Percentiles rank a stretch among this genome's conserved stretches.
These are phyloP conservation scores for Talaromyces sp. DNA, from an alignment of 2,329 filamentous ascomycete genomes.

Conservation along the genomic window DNA sequence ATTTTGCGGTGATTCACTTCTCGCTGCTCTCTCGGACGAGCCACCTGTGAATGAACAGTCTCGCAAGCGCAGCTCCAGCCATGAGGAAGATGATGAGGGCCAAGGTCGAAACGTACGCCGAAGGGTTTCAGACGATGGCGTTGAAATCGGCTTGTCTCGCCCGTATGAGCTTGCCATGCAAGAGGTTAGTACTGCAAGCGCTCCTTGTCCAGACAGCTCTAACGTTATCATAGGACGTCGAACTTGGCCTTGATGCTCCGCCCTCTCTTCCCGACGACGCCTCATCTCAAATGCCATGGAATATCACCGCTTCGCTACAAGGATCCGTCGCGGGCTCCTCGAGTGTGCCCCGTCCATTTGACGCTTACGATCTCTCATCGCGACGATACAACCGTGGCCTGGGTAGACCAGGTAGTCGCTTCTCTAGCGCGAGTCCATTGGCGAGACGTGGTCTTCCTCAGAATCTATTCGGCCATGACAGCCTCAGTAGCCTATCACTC, in stretches of 20 bases:
- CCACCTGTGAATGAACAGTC: slow-evolving; percentile 21
- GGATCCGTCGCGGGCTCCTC: slow-evolving; percentile 50
- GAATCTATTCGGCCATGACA: slow-evolving; percentile 29
- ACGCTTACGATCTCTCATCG: slow-evolving; percentile 38
- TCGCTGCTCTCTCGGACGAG: slow-evolving; percentile 48
- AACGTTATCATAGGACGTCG: slow-evolving; percentile 49
- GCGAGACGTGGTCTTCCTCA: slow-evolving; percentile 49
- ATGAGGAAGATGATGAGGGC: slow-evolving; percentile 28
- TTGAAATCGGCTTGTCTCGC: slow-evolving; percentile 37
- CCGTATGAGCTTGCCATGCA: slow-evolving; percentile 31
- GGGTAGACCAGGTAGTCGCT: slow-evolving; percentile 49
- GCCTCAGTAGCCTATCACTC: slow-evolving; percentile 26
- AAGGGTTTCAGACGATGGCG: slow-evolving; percentile 31
- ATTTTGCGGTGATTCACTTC: slow-evolving; percentile 59
- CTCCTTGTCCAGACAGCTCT: not conserved
- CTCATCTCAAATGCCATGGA: slow-evolving; percentile 68
- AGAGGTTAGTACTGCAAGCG: slow-evolving; percentile 28
- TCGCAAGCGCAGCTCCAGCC: slow-evolving; percentile 31
- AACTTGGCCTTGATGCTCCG: slow-evolving; percentile 68
- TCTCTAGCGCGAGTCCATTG: slow-evolving; percentile 62
- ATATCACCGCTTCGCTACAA: slow-evolving; percentile 56
- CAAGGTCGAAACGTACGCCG: slow-evolving; percentile 40
- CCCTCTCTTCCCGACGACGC: slow-evolving; percentile 67
- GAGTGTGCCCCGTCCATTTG: slow-evolving; percentile 32
- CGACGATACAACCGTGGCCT: slow-evolving; percentile 29